phyloP scores from a whole-genome alignment of 306 rosid species.

The Nissolia schottii region DNA sequence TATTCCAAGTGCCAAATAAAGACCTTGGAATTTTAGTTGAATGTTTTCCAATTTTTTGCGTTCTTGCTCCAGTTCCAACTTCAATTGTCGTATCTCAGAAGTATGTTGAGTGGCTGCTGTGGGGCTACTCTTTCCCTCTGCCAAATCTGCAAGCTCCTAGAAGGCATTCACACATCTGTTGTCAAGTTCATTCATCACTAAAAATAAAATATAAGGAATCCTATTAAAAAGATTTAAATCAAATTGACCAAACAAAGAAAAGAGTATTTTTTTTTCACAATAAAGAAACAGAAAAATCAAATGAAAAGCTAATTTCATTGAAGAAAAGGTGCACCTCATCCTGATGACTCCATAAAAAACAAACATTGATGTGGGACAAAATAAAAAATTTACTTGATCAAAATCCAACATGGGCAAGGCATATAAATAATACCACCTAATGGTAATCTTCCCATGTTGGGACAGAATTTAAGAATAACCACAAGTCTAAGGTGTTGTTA shows the following conservation, averaged over 20 bases:
- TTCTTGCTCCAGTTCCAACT: constrained; percentile 63
- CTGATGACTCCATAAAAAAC: not conserved
- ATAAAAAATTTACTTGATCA: not conserved
- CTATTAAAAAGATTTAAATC: not conserved
- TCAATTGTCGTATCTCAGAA: constrained; percentile 53
- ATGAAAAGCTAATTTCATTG: not conserved
- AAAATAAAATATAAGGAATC: constrained; percentile 25
- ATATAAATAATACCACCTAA: not conserved
- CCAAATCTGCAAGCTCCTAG: constrained; percentile 90
- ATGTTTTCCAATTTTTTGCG: constrained; percentile 42
- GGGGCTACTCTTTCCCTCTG: constrained; percentile 51
- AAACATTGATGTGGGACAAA: not conserved
- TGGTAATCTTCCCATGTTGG: constrained; percentile 13
- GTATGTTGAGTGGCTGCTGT: constrained; percentile 37
- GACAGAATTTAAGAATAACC: not conserved
- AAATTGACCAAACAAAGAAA: constrained; percentile 7
- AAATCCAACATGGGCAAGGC: not conserved
- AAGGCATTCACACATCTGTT: constrained; percentile 97
- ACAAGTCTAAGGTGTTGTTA: constrained; percentile 44
- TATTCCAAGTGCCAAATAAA: constrained; percentile 13
- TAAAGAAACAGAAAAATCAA: not conserved
- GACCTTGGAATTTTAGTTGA: constrained; percentile 58
- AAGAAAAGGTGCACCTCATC: not conserved
- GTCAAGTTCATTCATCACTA: constrained; percentile 95
- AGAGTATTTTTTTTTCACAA: not conserved